Evolutionary conservation across 1,284 basidiomycete genomes (phyloP), one percentile per base, ranked within the genome.

Genomic region (Vanrija humicola): DNA sequence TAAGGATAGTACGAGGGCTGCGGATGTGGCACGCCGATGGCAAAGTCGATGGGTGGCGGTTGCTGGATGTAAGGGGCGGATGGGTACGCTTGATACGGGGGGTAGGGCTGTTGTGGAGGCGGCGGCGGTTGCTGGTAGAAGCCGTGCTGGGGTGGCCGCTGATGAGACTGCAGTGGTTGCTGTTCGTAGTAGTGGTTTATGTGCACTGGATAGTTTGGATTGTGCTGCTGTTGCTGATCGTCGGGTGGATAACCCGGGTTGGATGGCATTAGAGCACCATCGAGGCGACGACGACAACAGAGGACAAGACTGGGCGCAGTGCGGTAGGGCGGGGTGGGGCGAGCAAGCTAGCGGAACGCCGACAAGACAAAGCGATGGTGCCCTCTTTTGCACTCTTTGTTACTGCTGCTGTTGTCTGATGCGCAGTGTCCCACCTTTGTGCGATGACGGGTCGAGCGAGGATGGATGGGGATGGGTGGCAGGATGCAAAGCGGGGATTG

Each of bases 251-350:
- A 48, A 40, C 55, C 55, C 50, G 43, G 43, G 18, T 38, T 26
- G 8, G 39, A 15, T 47, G 52, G 39, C 52, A 54, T 54, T 21
- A 54, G 52, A 48, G 46, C 28, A 42, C 46, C 52, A 54, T 54
- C 38, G 46, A 46, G 29, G 18, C 29, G 26, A 43, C 19, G 46
- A 6, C 19, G 12, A 25, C 23, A 6, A 26, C 44, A n/a, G 43
- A 8, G 25, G 44, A 21, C 25, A 48, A 18, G 46, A 18, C 14
- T 38, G 29, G 46, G 38, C 15, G 46, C 10, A 7, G 18, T 14
- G 28, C 14, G 19, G 25, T 3, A n/a, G 40, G n/a, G n/a, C 16
- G 40, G 7, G n/a, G 1, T 7, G 12, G 45, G 14, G 16, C 8
- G 44, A 23, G 1, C 39, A 25, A 12, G 29, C 4, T 48, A 42